Conservation (phyloP, 2,329 filamentous ascomycete genomes). For the Calonectria hawksworthii region DNA sequence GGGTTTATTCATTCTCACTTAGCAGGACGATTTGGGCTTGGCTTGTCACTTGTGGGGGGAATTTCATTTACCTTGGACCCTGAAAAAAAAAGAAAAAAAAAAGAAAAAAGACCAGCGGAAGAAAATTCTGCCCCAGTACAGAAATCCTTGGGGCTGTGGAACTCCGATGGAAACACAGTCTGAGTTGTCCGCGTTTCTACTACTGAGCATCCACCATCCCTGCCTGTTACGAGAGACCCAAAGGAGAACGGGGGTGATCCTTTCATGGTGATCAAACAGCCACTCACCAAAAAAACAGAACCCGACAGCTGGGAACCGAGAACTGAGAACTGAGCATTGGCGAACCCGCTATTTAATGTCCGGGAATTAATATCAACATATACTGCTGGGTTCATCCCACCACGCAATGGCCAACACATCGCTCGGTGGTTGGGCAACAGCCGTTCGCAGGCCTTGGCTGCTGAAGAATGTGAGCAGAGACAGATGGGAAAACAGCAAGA, state of each 20-base stretch:
- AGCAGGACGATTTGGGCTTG: conserved; percentile 7
- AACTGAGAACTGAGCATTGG: background rate
- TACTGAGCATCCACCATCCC: conserved; percentile 6
- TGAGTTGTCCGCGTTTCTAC: background rate
- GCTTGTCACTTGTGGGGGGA: background rate
- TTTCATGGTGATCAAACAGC: conserved; percentile 18
- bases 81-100: background rate
- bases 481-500: background rate
- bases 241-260: background rate
- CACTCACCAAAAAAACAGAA: background rate
- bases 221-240: background rate
- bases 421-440: background rate
- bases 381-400: conserved; percentile 12
- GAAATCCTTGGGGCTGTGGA: background rate
- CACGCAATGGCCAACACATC: background rate
- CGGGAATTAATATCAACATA: background rate
- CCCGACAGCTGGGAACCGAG: conserved; percentile 13
- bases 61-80: conserved; percentile 17
- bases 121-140: background rate
- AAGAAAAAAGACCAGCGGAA: background rate
- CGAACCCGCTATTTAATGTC: background rate
- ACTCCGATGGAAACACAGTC: background rate
- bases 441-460: background rate
- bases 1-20: background rate
- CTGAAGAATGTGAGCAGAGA: background rate